phyloP scores from a whole-genome alignment of 345 rosid genomes.

The Acer negundo region DNA sequence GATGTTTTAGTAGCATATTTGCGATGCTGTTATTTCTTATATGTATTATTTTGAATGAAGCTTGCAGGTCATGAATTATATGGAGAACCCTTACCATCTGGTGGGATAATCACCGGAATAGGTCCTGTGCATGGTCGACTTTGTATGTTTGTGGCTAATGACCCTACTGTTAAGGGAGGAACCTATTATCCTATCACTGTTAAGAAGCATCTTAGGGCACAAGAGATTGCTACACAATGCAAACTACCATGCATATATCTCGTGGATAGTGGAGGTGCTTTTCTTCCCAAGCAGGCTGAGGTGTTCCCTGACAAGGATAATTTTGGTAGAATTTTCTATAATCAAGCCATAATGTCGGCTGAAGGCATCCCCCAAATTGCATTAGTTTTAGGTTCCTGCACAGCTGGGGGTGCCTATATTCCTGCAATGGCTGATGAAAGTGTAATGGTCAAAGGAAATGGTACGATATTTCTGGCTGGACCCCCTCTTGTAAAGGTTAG shows the following conservation, averaged over 20 bases:
- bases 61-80: conserved; percentile 96
- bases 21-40: conserved; percentile 35
- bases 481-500: conserved; percentile 94
- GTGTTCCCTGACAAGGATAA: conserved; percentile 96
- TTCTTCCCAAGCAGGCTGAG: conserved; percentile 94
- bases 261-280: conserved; percentile 97
- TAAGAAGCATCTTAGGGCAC: conserved; percentile 96
- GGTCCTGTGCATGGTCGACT: conserved; percentile 93
- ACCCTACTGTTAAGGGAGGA: conserved; percentile 97
- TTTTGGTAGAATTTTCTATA: conserved; percentile 92
- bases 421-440: conserved; percentile 99
- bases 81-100: conserved; percentile 81
- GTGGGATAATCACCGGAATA: conserved; percentile 84
- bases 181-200: conserved; percentile 93
- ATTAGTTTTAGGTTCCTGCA: conserved; percentile 89
- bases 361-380: conserved; percentile 96
- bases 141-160: conserved; percentile 96
- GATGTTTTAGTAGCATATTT: neutral
- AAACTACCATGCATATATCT: conserved; percentile 88
- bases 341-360: conserved; percentile 91
- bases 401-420: conserved; percentile 96
- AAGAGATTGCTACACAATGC: conserved; percentile 91
- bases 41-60: conserved; percentile 48
- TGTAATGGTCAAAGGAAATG: conserved; percentile 98
- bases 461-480: conserved; percentile 94